Evolutionary conservation across 1,139 yeast genomes (phyloP).

Genomic region (Sugiyamaella castrensis): DNA sequence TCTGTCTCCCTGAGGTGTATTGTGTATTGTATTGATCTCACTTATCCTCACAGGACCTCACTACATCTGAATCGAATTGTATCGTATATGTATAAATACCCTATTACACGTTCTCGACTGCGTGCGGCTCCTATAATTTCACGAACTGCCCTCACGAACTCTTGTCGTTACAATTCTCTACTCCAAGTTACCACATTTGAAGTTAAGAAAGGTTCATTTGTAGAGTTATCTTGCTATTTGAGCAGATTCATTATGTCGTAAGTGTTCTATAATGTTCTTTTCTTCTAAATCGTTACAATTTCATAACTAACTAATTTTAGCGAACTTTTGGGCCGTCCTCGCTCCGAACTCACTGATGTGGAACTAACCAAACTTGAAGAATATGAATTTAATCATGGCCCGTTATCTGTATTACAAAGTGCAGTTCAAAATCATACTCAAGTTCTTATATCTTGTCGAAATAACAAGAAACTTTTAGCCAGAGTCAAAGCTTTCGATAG

Average conservation of each 20-base stretch:
- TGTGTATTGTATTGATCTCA: too few relatives aligned
- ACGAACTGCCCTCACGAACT: too few relatives aligned
- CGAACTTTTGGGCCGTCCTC: conserved; percentile 29
- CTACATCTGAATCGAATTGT: too few relatives aligned
- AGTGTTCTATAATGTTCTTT: not conserved
- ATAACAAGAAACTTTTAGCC: conserved; percentile 87
- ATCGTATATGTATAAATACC: too few relatives aligned
- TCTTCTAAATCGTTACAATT: not conserved
- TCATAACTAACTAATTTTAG: conserved; percentile 15
- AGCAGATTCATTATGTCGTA: conserved; percentile 3
- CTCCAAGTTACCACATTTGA: too few relatives aligned
- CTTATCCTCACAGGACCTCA: too few relatives aligned
- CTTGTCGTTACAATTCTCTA: too few relatives aligned
- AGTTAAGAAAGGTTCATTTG: too few relatives aligned
- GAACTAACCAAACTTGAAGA: conserved; percentile 85
- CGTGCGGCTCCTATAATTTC: too few relatives aligned
- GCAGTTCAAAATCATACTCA: conserved; percentile 75
- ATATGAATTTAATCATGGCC: conserved; percentile 87
- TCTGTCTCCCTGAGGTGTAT: too few relatives aligned
- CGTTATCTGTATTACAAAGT: conserved; percentile 77
- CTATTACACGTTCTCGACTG: too few relatives aligned
- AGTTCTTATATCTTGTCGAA: conserved; percentile 84
- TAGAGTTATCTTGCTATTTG: too few relatives aligned
- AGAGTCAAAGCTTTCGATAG: conserved; percentile 93
- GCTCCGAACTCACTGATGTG: conserved; percentile 69